Percentiles rank a stretch among this genome's conserved stretches.
Evolutionary conservation across 805 yeast species (phyloP).

Genomic region (Candida maris): DNA sequence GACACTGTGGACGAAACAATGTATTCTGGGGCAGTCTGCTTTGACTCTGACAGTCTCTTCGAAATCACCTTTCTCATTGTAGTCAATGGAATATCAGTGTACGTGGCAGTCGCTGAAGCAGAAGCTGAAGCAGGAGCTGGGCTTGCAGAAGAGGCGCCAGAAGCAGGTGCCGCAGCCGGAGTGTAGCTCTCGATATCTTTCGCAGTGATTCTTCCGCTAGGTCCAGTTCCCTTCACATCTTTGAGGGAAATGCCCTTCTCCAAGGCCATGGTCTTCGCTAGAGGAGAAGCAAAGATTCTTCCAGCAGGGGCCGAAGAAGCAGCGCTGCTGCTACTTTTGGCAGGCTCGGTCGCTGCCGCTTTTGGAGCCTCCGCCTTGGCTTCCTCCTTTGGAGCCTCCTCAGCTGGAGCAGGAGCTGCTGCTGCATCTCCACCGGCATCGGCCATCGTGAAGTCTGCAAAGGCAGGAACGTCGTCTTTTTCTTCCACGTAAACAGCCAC

Average conservation of each 20-base stretch:
- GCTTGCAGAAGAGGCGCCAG: neutral
- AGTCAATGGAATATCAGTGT: slow-evolving; percentile 80
- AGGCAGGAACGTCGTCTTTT: slow-evolving; percentile 78
- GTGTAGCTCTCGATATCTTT: slow-evolving; percentile 79
- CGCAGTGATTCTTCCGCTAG: slow-evolving; percentile 89
- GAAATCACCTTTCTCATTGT: slow-evolving; percentile 95
- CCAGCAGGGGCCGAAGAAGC: slow-evolving; percentile 39
- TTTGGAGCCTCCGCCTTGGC: slow-evolving; percentile 13
- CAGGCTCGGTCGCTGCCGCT: slow-evolving; percentile 12
- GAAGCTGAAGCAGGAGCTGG: slow-evolving; percentile 35
- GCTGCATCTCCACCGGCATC: slow-evolving; percentile 62
- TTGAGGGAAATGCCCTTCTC: slow-evolving; percentile 88
- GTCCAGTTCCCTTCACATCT: slow-evolving; percentile 88
- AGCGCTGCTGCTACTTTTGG: slow-evolving; percentile 22
- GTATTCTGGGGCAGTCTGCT: slow-evolving; percentile 85
- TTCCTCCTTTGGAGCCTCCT: slow-evolving; percentile 24
- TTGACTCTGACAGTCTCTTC: slow-evolving; percentile 79
- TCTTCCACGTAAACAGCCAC: slow-evolving; percentile 96
- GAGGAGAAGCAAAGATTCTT: slow-evolving; percentile 90
- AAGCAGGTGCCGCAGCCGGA: slow-evolving; percentile 18
- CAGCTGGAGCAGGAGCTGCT: slow-evolving; percentile 42
- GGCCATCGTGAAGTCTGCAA: slow-evolving; percentile 75
- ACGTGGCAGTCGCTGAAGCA: slow-evolving; percentile 47
- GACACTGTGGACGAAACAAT: slow-evolving; percentile 84
- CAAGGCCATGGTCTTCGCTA: slow-evolving; percentile 88